Base-by-base conservation (phyloP, 73 alveolate genomes). In the Paraurostyla sp. region DNA sequence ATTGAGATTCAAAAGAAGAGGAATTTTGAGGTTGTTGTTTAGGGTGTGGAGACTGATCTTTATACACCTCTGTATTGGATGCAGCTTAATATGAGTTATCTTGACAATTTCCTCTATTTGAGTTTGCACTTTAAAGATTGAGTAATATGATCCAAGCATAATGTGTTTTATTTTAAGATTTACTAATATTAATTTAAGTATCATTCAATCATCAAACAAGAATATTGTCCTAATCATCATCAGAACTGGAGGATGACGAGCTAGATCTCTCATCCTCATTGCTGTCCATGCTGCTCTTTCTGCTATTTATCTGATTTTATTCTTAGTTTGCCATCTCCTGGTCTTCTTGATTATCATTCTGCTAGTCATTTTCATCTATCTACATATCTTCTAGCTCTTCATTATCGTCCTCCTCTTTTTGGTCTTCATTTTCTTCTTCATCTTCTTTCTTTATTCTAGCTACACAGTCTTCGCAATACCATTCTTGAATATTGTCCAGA, bases 391-490 rank as follows among this genome's bases (percentile, higher is more conserved):
- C 51, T 33, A 27, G n/a, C 22, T 81, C 71, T 16, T 59, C 83
- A 3, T 18, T 16, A 16, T 75, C 87, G 6, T 75, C 71, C 16
- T 9, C 29, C n/a, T 42, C 51, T 36, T 43, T 48, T 32, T 9
- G 3, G 15, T 6, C 65, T 32, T 63, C 92, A 42, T 63, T 76
- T 22, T 27, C 92, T 63, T 65, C 92, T 63, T 60, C 85, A 27
- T 83, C 85, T 35, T 83, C 76, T 29, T 38, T 60, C 76, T 83
- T 7, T 13, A 62, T 78, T 54, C 89, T 78, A 1, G 63, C 42
- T 32, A 23, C 59, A 29, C 93, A 85, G 32, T 85, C 93, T 7
- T 75, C 88, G 51, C 93, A 85, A 51, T 49, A 85, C 93, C 93
- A 88, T 60, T 88, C 94, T 69, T 57, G 68, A 32, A 82, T 65